These are phyloP conservation scores for Fistulinella staudtii DNA, from an alignment of 1,284 basidiomycete species.

Conservation along the genomic window DNA sequence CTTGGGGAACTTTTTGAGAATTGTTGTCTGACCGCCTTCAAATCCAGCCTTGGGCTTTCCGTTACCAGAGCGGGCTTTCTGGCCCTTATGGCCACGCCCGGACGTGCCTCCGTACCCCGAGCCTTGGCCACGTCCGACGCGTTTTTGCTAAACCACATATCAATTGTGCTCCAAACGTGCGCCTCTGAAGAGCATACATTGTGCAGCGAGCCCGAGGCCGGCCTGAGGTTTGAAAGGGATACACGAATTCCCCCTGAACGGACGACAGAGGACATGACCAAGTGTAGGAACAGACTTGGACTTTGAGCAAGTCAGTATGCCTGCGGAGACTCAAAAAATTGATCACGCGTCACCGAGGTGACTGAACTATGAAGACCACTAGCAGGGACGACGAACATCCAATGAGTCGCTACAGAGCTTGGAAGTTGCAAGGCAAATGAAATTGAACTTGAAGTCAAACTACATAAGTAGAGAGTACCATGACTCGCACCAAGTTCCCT, in stretches of 20 bases:
- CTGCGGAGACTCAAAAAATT: not conserved
- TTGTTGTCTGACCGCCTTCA: conserved; percentile 95
- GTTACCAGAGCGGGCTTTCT: conserved; percentile 89
- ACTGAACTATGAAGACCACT: no score
- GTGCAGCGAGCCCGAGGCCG: conserved; percentile 60
- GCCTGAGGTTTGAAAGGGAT: conserved; percentile 60
- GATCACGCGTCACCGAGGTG: no score
- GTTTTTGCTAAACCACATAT: conserved; percentile 67
- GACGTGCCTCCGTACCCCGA: conserved; percentile 90
- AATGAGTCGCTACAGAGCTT: no score
- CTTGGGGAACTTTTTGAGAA: conserved; percentile 92
- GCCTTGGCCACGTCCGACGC: conserved; percentile 89
- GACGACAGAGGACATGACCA: conserved; percentile 30
- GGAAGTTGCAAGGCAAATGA: no score
- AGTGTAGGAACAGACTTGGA: not conserved
- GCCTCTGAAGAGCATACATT: conserved; percentile 39
- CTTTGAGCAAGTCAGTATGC: not conserved
- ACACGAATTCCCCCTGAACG: conserved; percentile 36
- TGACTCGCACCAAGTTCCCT: no score
- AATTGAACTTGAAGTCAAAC: no score
- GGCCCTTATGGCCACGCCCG: conserved; percentile 93
- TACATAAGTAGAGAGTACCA: no score
- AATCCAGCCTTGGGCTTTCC: conserved; percentile 81
- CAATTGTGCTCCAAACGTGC: not conserved
- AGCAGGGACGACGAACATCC: no score